phyloP scores from a whole-genome alignment of 345 rosid genomes.

The Aquilaria malaccensis region DNA sequence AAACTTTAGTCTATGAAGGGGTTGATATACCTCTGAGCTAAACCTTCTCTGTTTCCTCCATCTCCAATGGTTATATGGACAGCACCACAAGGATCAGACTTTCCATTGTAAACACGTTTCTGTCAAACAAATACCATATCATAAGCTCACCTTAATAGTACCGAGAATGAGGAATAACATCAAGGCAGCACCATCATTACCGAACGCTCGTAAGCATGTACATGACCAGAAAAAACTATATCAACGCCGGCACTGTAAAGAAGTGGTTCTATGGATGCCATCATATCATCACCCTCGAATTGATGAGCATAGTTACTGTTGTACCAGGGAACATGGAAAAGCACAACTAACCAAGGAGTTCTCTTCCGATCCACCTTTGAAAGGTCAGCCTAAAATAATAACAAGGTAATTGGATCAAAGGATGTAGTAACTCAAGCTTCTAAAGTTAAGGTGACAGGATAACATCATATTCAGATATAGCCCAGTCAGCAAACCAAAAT shows the following conservation, averaged over 20 bases:
- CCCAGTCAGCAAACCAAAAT: too few species aligned
- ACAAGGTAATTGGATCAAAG: conserved; percentile 1
- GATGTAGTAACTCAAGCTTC: not conserved
- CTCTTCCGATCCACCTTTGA: conserved; percentile 64
- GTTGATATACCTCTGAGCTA: conserved; percentile 59
- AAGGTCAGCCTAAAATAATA: conserved; percentile 54
- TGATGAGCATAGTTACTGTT: conserved; percentile 85
- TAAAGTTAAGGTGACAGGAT: too few species aligned
- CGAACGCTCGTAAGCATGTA: conserved; percentile 94
- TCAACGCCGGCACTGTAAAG: conserved; percentile 77
- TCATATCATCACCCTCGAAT: conserved; percentile 77
- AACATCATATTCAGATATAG: too few species aligned
- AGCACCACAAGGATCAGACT: conserved; percentile 62
- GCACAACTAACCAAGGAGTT: conserved; percentile 88
- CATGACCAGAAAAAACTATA: conserved; percentile 74
- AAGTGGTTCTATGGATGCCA: conserved; percentile 80
- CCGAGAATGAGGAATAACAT: conserved; percentile 1
- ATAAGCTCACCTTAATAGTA: conserved; percentile 13
- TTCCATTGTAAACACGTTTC: conserved; percentile 68
- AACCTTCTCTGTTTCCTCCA: conserved; percentile 94
- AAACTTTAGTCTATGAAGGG: not conserved
- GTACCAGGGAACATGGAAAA: conserved; percentile 93
- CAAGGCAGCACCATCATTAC: conserved; percentile 27
- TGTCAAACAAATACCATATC: conserved; percentile 26
- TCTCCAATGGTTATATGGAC: conserved; percentile 86